phyloP scores from a whole-genome alignment of 805 yeast genomes.

The Lipomyces spencermartinsiae region DNA sequence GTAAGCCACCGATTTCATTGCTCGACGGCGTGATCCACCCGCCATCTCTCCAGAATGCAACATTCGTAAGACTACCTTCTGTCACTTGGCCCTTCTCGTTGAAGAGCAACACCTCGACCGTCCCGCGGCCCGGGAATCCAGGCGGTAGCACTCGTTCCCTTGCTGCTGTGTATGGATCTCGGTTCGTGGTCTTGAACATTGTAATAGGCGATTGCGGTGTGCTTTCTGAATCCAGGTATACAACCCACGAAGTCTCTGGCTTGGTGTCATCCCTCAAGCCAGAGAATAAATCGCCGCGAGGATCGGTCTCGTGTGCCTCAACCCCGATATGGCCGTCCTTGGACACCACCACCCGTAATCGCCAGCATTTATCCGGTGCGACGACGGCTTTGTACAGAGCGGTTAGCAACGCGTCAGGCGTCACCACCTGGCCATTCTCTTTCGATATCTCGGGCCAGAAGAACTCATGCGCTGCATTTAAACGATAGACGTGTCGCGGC shows the following conservation, averaged over 20 bases:
- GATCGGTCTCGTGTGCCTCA: slow-evolving; percentile 16
- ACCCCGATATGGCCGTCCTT: slow-evolving; percentile 23
- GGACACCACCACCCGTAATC: slow-evolving; percentile 26
- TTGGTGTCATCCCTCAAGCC: slow-evolving; percentile 29
- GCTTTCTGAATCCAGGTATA: slow-evolving; percentile 64
- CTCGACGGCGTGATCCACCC: slow-evolving; percentile 84
- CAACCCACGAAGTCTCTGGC: slow-evolving; percentile 55
- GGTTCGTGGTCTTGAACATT: slow-evolving; percentile 81
- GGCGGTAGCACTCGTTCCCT: slow-evolving; percentile 56
- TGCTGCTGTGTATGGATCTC: slow-evolving; percentile 69
- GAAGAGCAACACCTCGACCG: slow-evolving; percentile 71
- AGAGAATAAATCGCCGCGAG: slow-evolving; percentile 29
- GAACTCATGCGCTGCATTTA: slow-evolving; percentile 24
- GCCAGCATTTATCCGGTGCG: slow-evolving; percentile 15
- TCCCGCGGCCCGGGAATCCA: slow-evolving; percentile 24
- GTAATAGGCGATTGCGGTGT: slow-evolving; percentile 74
- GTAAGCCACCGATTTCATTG: slow-evolving; percentile 72
- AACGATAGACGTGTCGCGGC: slow-evolving; percentile 34
- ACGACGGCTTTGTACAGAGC: slow-evolving; percentile 31
- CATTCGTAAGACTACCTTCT: slow-evolving; percentile 84
- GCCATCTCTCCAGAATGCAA: slow-evolving; percentile 65
- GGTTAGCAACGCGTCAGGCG: slow-evolving; percentile 12
- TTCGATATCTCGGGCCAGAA: slow-evolving; percentile 31
- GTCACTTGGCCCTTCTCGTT: slow-evolving; percentile 65
- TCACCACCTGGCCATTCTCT: not conserved